A percentile compares a stretch with the other conserved stretches of the same genome.
Conservation (phyloP, 805 yeast genomes). For the Wickerhamomyces mucosus region DNA sequence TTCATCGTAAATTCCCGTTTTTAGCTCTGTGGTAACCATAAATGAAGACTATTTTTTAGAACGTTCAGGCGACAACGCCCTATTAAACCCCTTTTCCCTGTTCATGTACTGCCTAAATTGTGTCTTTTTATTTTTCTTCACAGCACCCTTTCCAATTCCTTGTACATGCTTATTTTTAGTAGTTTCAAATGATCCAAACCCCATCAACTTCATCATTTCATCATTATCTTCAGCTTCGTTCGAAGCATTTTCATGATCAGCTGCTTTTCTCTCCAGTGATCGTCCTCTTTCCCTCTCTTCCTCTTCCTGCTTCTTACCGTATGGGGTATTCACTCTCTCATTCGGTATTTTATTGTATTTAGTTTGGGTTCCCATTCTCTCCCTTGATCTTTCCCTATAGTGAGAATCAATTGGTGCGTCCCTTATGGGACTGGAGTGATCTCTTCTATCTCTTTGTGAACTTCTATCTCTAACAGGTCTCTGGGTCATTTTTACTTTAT, state of each 20-base stretch:
- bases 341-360: not conserved
- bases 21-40: no score
- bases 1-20: no score
- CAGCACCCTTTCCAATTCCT: conserved; percentile 36
- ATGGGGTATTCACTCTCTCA: not conserved
- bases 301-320: conserved; percentile 1
- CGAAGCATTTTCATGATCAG: conserved; percentile 15
- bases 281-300: conserved; percentile 4
- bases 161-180: conserved; percentile 50
- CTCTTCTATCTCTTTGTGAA: not conserved
- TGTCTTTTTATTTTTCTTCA: conserved; percentile 28
- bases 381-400: conserved; percentile 10
- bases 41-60: no score
- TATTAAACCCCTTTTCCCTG: conserved; percentile 43
- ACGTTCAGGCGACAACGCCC: conserved; percentile 46
- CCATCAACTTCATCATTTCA: conserved; percentile 40
- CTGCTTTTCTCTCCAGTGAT: conserved; percentile 13
- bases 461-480: no score
- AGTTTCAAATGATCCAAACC: conserved; percentile 43
- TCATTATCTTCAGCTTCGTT: conserved; percentile 19
- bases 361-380: conserved; percentile 1
- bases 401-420: not conserved
- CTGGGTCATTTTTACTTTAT: no score
- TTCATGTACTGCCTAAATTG: conserved; percentile 55
- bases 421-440: conserved; percentile 4